phyloP scores from a whole-genome alignment of 371 early-diverging fungal species.

The Zychaea mexicana region DNA sequence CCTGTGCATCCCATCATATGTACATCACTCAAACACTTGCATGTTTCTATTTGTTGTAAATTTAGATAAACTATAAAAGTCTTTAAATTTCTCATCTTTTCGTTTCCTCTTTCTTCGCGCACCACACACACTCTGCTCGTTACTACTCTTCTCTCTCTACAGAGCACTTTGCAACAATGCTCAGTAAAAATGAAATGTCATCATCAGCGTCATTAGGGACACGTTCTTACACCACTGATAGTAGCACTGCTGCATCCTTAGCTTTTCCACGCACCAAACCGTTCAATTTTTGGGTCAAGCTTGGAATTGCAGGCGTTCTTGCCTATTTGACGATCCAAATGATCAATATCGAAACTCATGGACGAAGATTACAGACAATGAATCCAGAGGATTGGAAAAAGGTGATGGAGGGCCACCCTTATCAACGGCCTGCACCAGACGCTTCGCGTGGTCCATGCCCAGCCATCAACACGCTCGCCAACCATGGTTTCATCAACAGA shows the following conservation, averaged over 20 bases:
- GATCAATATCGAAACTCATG: not conserved
- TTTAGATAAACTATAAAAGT: too few species aligned
- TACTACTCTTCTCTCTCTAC: too few species aligned
- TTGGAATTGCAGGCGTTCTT: not conserved
- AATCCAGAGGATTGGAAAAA: not conserved
- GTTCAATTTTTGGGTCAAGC: not conserved
- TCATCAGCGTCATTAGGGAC: too few species aligned
- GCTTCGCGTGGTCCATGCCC: conserved; percentile 41
- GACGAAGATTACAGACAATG: not conserved
- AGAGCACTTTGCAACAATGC: too few species aligned
- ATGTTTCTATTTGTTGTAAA: too few species aligned
- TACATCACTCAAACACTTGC: too few species aligned
- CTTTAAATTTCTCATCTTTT: too few species aligned
- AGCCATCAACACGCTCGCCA: conserved; percentile 40
- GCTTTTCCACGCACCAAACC: not conserved
- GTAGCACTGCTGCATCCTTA: not conserved
- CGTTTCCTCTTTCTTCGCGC: too few species aligned
- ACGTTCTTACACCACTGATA: too few species aligned
- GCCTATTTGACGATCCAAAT: not conserved
- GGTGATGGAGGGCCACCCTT: conserved; percentile 19
- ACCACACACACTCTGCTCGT: too few species aligned
- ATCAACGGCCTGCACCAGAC: conserved; percentile 12
- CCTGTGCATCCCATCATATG: too few species aligned
- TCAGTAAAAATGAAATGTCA: too few species aligned
- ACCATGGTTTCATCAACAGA: conserved; percentile 39